Evolutionary conservation across 2,329 filamentous ascomycete species (phyloP).

Genomic region (Trichophyton benhamiae): DNA sequence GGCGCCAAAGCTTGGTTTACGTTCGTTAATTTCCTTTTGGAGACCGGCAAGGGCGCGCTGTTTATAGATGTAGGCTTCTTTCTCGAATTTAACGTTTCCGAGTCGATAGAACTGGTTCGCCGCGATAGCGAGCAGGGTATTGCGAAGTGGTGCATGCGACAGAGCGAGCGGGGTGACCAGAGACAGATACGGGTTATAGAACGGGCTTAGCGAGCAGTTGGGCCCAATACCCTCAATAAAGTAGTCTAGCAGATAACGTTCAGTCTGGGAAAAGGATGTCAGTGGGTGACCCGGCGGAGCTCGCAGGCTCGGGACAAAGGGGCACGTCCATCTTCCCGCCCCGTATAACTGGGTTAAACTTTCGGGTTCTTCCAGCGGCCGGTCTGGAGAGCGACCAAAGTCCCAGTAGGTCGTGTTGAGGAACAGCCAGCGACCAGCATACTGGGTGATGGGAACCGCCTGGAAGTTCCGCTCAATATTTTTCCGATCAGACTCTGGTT

Average conservation of each 20-base stretch:
- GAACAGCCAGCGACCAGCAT: conserved; percentile 18
- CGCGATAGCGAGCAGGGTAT: conserved; percentile 21
- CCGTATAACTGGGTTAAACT: neutral
- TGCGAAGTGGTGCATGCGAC: conserved; percentile 16
- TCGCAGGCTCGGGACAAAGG: neutral
- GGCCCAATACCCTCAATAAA: conserved; percentile 22
- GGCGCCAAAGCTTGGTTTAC: conserved; percentile 15
- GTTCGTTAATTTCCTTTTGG: conserved; percentile 15
- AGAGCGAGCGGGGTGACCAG: conserved; percentile 18
- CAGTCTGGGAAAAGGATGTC: conserved; percentile 8
- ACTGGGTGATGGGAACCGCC: conserved; percentile 9
- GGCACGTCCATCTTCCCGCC: neutral
- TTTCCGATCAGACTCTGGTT: conserved; percentile 1
- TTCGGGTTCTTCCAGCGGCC: neutral
- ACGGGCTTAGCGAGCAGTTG: conserved; percentile 20
- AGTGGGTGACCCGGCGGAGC: conserved; percentile 12
- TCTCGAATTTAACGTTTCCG: conserved; percentile 16
- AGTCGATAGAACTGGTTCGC: conserved; percentile 21
- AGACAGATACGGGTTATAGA: conserved; percentile 21
- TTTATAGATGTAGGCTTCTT: conserved; percentile 19
- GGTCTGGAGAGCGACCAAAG: conserved; percentile 7
- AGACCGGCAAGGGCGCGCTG: conserved; percentile 19
- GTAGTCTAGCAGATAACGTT: conserved; percentile 19
- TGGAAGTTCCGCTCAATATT: conserved; percentile 2
- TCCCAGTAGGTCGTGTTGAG: conserved; percentile 18